These are phyloP conservation scores for Megacollybia marginata DNA, from an alignment of 768 basidiomycete genomes.

Conservation along the genomic window DNA sequence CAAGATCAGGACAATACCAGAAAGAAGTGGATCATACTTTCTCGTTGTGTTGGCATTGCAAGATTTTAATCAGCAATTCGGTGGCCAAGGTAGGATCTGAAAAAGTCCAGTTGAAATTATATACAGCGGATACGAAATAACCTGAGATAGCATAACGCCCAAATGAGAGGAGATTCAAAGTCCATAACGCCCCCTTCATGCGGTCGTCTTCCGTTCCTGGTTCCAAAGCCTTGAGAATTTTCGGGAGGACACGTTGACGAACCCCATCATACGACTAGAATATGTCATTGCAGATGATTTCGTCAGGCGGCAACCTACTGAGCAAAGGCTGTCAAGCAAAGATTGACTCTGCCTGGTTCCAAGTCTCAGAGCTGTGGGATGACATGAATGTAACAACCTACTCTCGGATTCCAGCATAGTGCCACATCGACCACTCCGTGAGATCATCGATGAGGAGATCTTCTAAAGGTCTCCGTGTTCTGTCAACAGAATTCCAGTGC, in stretches of 20 bases:
- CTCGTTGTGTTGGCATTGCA: slow-evolving; percentile 77
- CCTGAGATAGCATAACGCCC: slow-evolving; percentile 49
- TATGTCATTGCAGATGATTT: background rate
- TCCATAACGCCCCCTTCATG: slow-evolving; percentile 91
- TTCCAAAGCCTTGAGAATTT: slow-evolving; percentile 48
- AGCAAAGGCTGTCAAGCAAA: slow-evolving; percentile 42
- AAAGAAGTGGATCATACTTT: slow-evolving; percentile 38
- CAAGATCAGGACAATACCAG: background rate
- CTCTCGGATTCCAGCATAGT: slow-evolving; percentile 54
- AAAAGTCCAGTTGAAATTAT: slow-evolving; percentile 4
- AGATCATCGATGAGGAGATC: slow-evolving; percentile 64
- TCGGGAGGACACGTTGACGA: slow-evolving; percentile 52
- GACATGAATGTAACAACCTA: slow-evolving; percentile 12
- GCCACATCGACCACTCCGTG: slow-evolving; percentile 71
- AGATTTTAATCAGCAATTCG: slow-evolving; percentile 50
- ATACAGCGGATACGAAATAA: slow-evolving; percentile 7
- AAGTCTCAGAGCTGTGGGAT: too few relatives aligned
- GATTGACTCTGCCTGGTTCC: slow-evolving; percentile 30
- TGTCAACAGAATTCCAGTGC: slow-evolving; percentile 69
- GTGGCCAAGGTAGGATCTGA: slow-evolving; percentile 59
- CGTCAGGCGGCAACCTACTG: slow-evolving; percentile 23
- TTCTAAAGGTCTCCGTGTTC: slow-evolving; percentile 50
- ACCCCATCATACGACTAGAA: slow-evolving; percentile 62
- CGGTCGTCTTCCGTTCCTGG: slow-evolving; percentile 77
- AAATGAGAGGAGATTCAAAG: slow-evolving; percentile 57